Evolutionary conservation across 306 rosid species (phyloP), one percentile per base, ranked within the genome.

Genomic region (Pyrus communis): DNA sequence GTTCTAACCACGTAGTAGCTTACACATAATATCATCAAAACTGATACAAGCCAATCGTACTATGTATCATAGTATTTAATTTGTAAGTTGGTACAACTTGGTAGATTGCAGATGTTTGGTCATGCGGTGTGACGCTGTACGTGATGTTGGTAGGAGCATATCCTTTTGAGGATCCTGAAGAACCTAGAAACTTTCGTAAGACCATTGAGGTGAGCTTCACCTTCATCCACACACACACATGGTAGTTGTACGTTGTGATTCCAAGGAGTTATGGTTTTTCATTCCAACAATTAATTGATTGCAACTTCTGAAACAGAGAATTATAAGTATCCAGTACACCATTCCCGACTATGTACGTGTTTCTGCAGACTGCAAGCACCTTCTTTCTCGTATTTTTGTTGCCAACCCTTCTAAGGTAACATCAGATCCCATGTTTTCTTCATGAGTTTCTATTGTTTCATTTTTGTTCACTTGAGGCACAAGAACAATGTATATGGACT

Each of bases 101-200:
- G 83, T 80, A 95, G 99, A 81, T 88, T 82, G 92, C 97, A 43
- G 99, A 95, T 85, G 96, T 92, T 88, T 95, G 99, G 99, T 95
- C 99, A 8, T 88, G 97, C 82, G 99, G 99, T 61, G 99, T 95
- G 65, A 91, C 96, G 35, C 82, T 95, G 42, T 95, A 92, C 31
- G 96, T 91, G 67, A 95, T 95, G 98, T 73, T 92, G 74, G 90
- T 92, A 31, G 99, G 99, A 86, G 89, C 89, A 67, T 95, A 95
- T 79, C 99, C 99, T n/a, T 92, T 95, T 80, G 93, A 90, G 83
- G 98, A 95, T 81, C 93, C 96, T 19, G 92, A 91, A 72, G 97
- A 95, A 85, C 93, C 96, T 28, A 85, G 81, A 76, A 80, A 95
- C 77, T 83, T 90, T 69, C 91, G 89, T 17, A 89, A 88, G 86